Percentiles rank a stretch among this genome's conserved stretches.
Conservation (phyloP, 2,329 filamentous ascomycete species). For the Aspergillus thermomutatus region DNA sequence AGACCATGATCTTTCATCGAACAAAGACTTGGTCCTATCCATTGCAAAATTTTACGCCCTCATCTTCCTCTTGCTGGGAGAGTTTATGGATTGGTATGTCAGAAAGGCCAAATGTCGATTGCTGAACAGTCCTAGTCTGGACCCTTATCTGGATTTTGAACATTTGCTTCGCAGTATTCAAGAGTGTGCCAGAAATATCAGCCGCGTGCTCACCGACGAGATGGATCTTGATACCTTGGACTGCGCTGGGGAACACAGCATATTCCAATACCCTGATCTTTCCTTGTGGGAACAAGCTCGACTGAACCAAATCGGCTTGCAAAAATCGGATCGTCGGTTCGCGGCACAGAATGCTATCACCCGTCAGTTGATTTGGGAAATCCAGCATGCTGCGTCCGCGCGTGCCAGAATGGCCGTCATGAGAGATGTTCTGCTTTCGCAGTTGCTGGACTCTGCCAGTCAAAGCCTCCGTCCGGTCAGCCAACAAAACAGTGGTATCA, state of each 20-base stretch:
- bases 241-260: conserved; percentile 8
- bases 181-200: conserved; percentile 19
- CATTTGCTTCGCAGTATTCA: conserved; percentile 31
- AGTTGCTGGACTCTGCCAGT: conserved; percentile 24
- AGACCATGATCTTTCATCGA: conserved; percentile 3
- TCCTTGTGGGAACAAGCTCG: conserved; percentile 30
- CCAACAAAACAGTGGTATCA: conserved; percentile 27
- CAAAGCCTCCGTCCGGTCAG: conserved; percentile 21
- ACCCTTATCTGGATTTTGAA: conserved; percentile 33
- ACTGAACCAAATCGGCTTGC: conserved; percentile 31
- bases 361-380: conserved; percentile 37
- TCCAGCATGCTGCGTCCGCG: conserved; percentile 30
- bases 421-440: conserved; percentile 23
- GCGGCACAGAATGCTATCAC: conserved; percentile 35
- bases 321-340: conserved; percentile 28
- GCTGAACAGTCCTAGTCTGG: conserved; percentile 33
- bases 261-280: conserved; percentile 18
- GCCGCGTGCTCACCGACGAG: conserved; percentile 12
- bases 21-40: conserved; percentile 13
- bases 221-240: conserved; percentile 26
- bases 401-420: conserved; percentile 24
- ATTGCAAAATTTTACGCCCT: conserved; percentile 33
- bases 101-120: conserved; percentile 32
- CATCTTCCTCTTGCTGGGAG: conserved; percentile 35
- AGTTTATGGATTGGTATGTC: conserved; percentile 39